Base-by-base conservation (phyloP, 192 early-diverging fungal genomes). In the Rhizophagus sp. region DNA sequence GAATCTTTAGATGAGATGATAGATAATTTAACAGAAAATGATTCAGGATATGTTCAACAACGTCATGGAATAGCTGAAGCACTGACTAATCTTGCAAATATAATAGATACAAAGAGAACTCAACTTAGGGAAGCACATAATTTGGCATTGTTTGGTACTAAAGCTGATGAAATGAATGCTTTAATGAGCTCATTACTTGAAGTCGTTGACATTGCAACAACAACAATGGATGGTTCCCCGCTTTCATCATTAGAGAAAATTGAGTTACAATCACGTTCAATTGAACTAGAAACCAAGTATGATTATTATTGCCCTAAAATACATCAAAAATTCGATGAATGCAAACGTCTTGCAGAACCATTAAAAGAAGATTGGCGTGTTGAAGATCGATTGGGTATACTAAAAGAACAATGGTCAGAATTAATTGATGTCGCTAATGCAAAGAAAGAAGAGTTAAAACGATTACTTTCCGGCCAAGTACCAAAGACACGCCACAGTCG, bases 401-500 rank as follows among this genome's bases (percentile, higher is more conserved):
- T 88, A 1, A 82, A 79, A 10, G 83, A 89, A 71, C 81, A 84
- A 62, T 90, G 89, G 89, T 64, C 75, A n/a, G 79, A 85, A 27
- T 76, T 89, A 13, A 84, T 87, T 78, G 76, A 64, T 36, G 62
- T 79, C n/a, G 86, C 87, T 11, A 52, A 81, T 3, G 83, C 85
- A 52, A 88, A 86, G 76, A 86, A 82, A 79, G 72, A 84, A 24
- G 84, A 85, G 41, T 73, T 90, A 24, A 76, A 83, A 9, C 81
- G 30, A 27, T 19, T 73, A 30, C 65, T 62, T 65, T 67, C 64
- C 8, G 68, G 75, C 2, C 62, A 49, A 24, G 72, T 70, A 33
- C 44, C 39, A 2, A 70, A 75, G 47, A 70, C 79, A 24, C 81
- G 13, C 36, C 63, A 19, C 30, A 68, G 81, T 2, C 82, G 82